Percentiles rank a stretch among this genome's conserved stretches.
These are phyloP conservation scores for Dactylonectria macrodidyma DNA, from an alignment of 2,329 filamentous ascomycete species.

Conservation along the genomic window DNA sequence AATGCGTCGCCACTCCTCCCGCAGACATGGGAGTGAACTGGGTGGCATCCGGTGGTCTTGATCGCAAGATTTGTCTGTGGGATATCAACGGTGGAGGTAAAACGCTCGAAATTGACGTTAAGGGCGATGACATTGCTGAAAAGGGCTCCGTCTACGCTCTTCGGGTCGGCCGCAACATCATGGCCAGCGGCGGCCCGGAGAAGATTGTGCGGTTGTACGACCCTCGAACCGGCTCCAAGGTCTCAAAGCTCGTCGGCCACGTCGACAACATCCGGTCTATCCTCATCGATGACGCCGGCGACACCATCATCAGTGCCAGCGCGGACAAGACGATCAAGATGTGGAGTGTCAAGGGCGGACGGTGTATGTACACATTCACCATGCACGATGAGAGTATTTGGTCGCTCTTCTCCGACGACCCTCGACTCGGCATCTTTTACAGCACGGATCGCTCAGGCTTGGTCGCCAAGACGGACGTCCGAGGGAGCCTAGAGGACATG, in stretches of 20 bases:
- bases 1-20: conserved; percentile 86
- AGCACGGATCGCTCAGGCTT: conserved; percentile 93
- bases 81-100: conserved; percentile 91
- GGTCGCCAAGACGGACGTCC: conserved; percentile 95
- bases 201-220: conserved; percentile 95
- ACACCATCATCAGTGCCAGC: conserved; percentile 93
- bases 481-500: conserved; percentile 75
- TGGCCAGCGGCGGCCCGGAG: conserved; percentile 95
- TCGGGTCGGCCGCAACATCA: conserved; percentile 82
- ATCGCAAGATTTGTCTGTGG: conserved; percentile 94
- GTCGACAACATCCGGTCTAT: conserved; percentile 95
- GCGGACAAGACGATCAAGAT: conserved; percentile 98
- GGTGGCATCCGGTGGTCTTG: conserved; percentile 94
- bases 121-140: conserved; percentile 84
- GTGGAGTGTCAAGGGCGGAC: conserved; percentile 94
- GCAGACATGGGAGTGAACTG: conserved; percentile 76
- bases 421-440: conserved; percentile 90
- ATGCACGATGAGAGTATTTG: conserved; percentile 99
- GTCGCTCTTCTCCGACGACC: conserved; percentile 92
- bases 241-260: conserved; percentile 97
- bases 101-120: conserved; percentile 87
- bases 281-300: conserved; percentile 88
- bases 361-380: conserved; percentile 97
- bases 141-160: conserved; percentile 98
- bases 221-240: conserved; percentile 86